These are phyloP conservation scores for Carpinus viminea DNA, from an alignment of 306 rosid species.

Conservation along the genomic window DNA sequence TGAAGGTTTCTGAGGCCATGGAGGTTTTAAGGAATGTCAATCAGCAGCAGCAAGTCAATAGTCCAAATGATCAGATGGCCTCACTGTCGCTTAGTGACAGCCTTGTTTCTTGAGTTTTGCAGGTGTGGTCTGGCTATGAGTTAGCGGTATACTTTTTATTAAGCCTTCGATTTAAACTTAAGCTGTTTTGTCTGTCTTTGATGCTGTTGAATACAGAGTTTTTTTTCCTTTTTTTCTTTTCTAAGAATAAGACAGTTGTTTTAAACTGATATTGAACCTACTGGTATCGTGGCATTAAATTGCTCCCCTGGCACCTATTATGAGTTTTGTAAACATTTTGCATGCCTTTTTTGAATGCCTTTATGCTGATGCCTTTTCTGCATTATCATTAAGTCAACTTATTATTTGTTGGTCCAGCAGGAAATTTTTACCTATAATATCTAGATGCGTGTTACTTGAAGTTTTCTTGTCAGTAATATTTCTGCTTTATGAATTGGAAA, in stretches of 20 bases:
- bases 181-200: background rate
- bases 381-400: background rate
- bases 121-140: background rate
- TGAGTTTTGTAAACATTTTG: background rate
- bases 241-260: background rate
- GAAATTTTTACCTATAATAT: background rate
- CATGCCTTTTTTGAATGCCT: background rate
- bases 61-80: constrained; percentile 53
- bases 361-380: background rate
- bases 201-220: background rate
- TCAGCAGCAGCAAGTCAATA: constrained; percentile 49
- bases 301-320: background rate
- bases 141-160: background rate
- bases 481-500: too few relatives aligned
- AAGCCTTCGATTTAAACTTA: background rate
- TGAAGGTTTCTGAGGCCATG: constrained; percentile 68
- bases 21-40: constrained; percentile 65
- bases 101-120: constrained; percentile 39
- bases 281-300: background rate
- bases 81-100: constrained; percentile 57
- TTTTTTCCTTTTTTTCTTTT: too few relatives aligned
- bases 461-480: too few relatives aligned
- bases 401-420: background rate
- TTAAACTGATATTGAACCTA: background rate
- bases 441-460: too few relatives aligned